Evolutionary conservation across 164 flowering plant genomes (phyloP).

Genomic region (Chloranthus sessilifolius): DNA sequence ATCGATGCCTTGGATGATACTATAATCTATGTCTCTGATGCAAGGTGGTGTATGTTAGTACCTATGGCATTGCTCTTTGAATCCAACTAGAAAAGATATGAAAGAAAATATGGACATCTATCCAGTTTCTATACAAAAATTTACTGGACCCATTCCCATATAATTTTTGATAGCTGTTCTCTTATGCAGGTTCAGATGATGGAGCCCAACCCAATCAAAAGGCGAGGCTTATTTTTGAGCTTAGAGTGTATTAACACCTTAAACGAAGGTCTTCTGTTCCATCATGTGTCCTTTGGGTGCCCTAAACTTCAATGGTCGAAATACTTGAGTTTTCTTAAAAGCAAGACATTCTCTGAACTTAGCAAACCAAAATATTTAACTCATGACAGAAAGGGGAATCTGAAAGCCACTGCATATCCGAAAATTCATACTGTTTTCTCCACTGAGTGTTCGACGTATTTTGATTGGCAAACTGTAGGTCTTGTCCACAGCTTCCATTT

Average conservation of each 20-base stretch:
- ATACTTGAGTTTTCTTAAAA: slow-evolving; percentile 84
- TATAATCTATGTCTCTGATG: too few species aligned
- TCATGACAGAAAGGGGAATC: slow-evolving; percentile 24
- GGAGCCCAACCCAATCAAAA: slow-evolving; percentile 62
- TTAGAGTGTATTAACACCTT: slow-evolving; percentile 85
- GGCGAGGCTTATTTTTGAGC: slow-evolving; percentile 58
- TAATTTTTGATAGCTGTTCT: background rate
- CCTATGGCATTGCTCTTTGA: too few species aligned
- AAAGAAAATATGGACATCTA: too few species aligned
- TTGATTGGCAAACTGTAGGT: slow-evolving; percentile 99
- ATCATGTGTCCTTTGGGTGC: slow-evolving; percentile 77
- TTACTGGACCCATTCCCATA: background rate
- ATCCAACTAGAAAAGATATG: too few species aligned
- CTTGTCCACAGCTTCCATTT: slow-evolving; percentile 83
- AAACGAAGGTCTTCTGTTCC: slow-evolving; percentile 82
- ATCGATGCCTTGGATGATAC: too few species aligned
- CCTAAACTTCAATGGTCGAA: slow-evolving; percentile 85
- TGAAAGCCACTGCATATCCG: slow-evolving; percentile 38
- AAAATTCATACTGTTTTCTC: slow-evolving; percentile 95
- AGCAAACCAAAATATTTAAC: slow-evolving; percentile 59
- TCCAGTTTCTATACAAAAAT: too few species aligned
- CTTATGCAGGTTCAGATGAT: slow-evolving; percentile 50
- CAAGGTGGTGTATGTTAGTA: too few species aligned
- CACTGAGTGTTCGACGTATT: slow-evolving; percentile 82
- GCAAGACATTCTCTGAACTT: slow-evolving; percentile 70